Percentiles rank a stretch among this genome's conserved stretches.
phyloP scores from a whole-genome alignment of 331 rosid genomes.

The Spiraea crenata region DNA sequence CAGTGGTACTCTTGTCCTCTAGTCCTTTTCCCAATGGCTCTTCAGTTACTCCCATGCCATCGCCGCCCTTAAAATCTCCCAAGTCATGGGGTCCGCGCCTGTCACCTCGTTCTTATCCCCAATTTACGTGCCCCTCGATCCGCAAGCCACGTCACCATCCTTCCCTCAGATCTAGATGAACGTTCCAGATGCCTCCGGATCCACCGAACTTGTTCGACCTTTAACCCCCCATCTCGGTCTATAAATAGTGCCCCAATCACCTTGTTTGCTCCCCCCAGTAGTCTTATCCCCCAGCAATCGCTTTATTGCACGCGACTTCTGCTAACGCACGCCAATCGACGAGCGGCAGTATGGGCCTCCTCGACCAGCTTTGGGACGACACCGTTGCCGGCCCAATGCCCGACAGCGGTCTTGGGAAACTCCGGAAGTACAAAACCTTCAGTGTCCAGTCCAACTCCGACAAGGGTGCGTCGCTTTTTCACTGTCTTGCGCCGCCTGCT shows the following conservation, averaged over 20 bases:
- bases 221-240: conserved; percentile 9
- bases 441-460: conserved; percentile 48
- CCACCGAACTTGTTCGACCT: conserved; percentile 17
- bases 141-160: conserved; percentile 10
- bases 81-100: conserved; percentile 12
- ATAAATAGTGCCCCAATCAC: conserved; percentile 7
- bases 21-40: too few relatives aligned
- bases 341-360: conserved; percentile 58
- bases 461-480: conserved; percentile 65
- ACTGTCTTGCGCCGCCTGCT: conserved; percentile 16
- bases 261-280: background rate
- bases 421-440: conserved; percentile 65
- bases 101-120: conserved; percentile 27
- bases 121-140: conserved; percentile 20
- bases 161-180: background rate
- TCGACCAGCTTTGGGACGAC: conserved; percentile 96
- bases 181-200: conserved; percentile 7
- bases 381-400: conserved; percentile 95
- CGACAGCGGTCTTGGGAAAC: conserved; percentile 85
- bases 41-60: too few relatives aligned
- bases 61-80: background rate
- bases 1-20: too few relatives aligned
- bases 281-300: background rate
- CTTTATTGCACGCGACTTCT: background rate
- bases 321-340: conserved; percentile 11